These are phyloP conservation scores for Nigrospora oryzae DNA, from an alignment of 2,329 filamentous ascomycete species.

Conservation along the genomic window DNA sequence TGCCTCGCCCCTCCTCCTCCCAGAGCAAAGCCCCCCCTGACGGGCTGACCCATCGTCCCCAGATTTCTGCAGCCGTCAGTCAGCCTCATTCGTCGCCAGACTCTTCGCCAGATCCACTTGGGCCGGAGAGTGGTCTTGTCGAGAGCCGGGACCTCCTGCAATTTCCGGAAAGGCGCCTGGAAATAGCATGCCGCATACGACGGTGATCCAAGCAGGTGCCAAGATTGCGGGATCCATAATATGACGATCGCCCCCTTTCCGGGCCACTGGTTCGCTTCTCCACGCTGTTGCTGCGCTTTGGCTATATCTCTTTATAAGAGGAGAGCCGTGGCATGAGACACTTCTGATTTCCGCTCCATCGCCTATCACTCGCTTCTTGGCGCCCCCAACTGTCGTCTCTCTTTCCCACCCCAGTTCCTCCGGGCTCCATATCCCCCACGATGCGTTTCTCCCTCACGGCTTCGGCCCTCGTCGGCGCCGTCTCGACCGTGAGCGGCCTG, in stretches of 20 bases:
- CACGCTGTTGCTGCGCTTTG: too few relatives aligned
- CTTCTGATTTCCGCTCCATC: too few relatives aligned
- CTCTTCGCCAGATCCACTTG: too few relatives aligned
- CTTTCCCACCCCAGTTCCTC: neutral
- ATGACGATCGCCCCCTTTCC: constrained; percentile 1
- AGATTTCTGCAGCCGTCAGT: too few relatives aligned
- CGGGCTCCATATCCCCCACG: neutral
- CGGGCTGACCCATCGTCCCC: too few relatives aligned
- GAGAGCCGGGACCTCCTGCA: neutral
- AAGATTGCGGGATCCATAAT: neutral
- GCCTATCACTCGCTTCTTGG: too few relatives aligned
- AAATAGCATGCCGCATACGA: neutral
- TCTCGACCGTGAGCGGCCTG: neutral
- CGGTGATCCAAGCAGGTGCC: neutral
- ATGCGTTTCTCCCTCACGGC: constrained; percentile 2
- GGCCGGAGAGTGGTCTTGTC: neutral
- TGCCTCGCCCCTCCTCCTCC: too few relatives aligned
- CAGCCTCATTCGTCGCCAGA: too few relatives aligned
- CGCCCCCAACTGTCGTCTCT: neutral
- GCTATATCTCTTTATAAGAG: too few relatives aligned
- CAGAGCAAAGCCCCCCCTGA: too few relatives aligned
- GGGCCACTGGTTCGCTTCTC: neutral
- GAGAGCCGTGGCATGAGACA: too few relatives aligned
- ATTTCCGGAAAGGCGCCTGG: constrained; percentile 1
- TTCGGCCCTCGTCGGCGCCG: neutral